Percentiles rank a stretch among this genome's conserved stretches.
Conservation (phyloP, 352 stramenopile species). For the Globisporangium iwayamae region DNA sequence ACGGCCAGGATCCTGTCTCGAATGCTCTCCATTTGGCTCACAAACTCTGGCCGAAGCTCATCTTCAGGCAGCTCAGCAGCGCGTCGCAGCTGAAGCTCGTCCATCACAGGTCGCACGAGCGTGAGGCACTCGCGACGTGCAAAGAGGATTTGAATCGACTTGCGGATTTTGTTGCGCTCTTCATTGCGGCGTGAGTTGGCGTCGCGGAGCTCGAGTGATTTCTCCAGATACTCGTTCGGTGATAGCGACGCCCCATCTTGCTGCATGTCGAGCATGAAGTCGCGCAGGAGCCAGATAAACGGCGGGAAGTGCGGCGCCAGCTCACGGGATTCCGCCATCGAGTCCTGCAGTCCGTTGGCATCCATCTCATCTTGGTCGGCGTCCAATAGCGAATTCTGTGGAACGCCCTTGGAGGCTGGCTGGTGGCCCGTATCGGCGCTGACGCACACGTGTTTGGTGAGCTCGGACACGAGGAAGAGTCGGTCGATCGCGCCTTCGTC, state of each 20-base stretch:
- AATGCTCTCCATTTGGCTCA: conserved; percentile 58
- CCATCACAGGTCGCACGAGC: conserved; percentile 67
- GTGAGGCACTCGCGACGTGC: conserved; percentile 70
- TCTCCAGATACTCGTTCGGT: conserved; percentile 76
- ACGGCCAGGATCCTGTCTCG: conserved; percentile 44
- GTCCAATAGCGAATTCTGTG: neutral
- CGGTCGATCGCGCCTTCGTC: conserved; percentile 84
- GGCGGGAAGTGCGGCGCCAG: conserved; percentile 79
- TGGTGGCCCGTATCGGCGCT: conserved; percentile 30
- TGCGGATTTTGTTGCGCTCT: conserved; percentile 68
- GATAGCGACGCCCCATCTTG: conserved; percentile 52
- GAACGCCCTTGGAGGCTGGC: neutral
- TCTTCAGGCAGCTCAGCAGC: conserved; percentile 46
- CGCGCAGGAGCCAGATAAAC: conserved; percentile 78
- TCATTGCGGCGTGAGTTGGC: conserved; percentile 38
- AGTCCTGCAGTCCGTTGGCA: conserved; percentile 21
- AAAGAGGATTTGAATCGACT: conserved; percentile 69
- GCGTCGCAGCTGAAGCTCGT: conserved; percentile 58
- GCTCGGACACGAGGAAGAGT: conserved; percentile 80
- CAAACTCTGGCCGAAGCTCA: conserved; percentile 78
- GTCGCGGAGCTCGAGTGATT: conserved; percentile 58
- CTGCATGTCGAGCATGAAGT: conserved; percentile 83
- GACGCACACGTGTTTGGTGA: conserved; percentile 81
- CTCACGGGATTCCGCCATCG: conserved; percentile 37
- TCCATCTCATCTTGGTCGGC: conserved; percentile 14